Conservation (phyloP, 768 basidiomycete species). For the Tylopilus vinaceipallidus region DNA sequence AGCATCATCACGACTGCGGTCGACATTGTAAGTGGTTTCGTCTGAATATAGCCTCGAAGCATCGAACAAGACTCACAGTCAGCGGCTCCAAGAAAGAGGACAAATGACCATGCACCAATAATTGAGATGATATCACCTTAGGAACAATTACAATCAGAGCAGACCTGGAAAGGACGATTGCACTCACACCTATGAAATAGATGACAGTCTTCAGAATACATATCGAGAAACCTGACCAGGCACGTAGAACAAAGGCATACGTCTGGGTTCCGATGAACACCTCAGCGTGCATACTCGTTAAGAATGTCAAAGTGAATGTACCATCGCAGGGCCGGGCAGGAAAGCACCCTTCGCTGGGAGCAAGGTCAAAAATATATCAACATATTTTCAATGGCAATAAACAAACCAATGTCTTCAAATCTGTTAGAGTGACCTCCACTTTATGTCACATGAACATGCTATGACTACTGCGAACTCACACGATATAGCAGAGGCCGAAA, state of each 20-base stretch:
- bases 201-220: background rate
- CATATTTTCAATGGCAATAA: background rate
- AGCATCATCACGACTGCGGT: conserved; percentile 1
- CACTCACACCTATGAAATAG: background rate
- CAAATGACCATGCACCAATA: background rate
- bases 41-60: background rate
- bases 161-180: background rate
- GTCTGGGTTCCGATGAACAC: background rate
- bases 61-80: background rate
- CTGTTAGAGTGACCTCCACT: too few species aligned
- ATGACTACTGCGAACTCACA: background rate
- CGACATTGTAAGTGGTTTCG: background rate
- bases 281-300: background rate
- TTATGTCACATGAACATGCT: too few species aligned
- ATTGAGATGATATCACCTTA: background rate
- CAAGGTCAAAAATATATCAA: background rate
- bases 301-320: background rate
- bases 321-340: background rate
- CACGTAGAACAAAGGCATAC: background rate
- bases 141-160: background rate
- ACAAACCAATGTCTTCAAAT: too few species aligned
- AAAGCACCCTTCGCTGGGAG: conserved; percentile 6
- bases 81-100: background rate
- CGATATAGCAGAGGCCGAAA: background rate
- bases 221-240: too few species aligned